A percentile compares a stretch with the other conserved stretches of the same genome.
Conservation (phyloP, 352 stramenopile species). For the Phytophthora chlamydospora region DNA sequence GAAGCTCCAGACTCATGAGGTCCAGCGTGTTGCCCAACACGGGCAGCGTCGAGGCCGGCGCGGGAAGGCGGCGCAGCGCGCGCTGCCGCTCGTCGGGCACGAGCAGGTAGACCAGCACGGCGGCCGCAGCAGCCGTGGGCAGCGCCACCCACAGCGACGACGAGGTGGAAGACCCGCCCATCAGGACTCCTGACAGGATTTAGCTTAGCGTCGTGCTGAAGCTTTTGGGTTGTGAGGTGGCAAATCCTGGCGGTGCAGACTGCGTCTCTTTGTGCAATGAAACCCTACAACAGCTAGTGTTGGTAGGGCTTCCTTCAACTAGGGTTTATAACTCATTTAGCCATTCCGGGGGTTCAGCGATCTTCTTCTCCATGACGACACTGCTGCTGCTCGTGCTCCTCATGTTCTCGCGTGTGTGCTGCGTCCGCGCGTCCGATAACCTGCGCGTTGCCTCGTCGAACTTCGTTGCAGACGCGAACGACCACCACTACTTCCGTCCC, state of each 20-base stretch:
- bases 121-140: slow-evolving; percentile 22
- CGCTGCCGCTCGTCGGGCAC: slow-evolving; percentile 31
- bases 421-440: not conserved
- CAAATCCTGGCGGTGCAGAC: not conserved
- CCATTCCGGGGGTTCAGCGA: not conserved
- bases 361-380: not conserved
- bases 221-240: slow-evolving; percentile 1
- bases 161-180: slow-evolving; percentile 9
- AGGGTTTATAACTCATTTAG: not conserved
- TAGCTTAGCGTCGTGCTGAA: too few species aligned
- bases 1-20: slow-evolving; percentile 42
- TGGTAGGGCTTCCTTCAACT: too few species aligned
- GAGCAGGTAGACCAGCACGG: slow-evolving; percentile 31
- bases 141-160: slow-evolving; percentile 23
- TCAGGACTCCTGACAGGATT: not conserved
- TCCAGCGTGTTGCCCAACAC: slow-evolving; percentile 56
- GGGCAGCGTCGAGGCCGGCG: slow-evolving; percentile 43
- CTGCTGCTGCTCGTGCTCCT: not conserved
- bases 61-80: slow-evolving; percentile 33
- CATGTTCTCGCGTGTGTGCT: slow-evolving; percentile 16
- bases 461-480: not conserved
- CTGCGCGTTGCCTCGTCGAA: not conserved
- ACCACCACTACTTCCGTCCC: slow-evolving; percentile 54
- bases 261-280: not conserved
- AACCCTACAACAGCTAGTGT: too few species aligned